Conservation (phyloP, 495 filamentous ascomycete genomes). For the Xylaria telfairii region DNA sequence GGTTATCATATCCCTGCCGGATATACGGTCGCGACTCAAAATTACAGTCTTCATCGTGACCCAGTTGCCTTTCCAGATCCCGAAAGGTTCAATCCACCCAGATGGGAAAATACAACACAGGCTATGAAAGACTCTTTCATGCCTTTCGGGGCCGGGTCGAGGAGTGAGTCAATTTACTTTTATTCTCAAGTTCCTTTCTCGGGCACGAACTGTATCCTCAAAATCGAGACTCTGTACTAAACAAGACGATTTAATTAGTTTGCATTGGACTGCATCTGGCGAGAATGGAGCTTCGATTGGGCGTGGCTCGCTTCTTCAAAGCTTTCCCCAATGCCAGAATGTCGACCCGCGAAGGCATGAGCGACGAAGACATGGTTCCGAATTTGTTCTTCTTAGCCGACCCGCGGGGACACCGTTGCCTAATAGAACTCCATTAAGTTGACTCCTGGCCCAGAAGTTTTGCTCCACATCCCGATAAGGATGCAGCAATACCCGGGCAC, state of each 20-base stretch:
- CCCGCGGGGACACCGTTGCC: slow-evolving; percentile 19
- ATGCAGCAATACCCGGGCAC: not conserved
- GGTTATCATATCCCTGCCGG: slow-evolving; percentile 35
- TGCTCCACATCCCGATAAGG: not conserved
- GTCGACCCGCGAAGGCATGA: slow-evolving; percentile 20
- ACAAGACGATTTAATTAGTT: not conserved
- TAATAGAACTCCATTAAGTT: slow-evolving; percentile 18
- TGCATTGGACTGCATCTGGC: slow-evolving; percentile 28
- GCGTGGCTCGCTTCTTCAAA: slow-evolving; percentile 24
- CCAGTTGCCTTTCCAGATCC: slow-evolving; percentile 36
- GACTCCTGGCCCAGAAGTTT: not conserved
- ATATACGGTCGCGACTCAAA: slow-evolving; percentile 36
- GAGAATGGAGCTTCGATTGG: slow-evolving; percentile 22
- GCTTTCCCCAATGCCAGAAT: slow-evolving; percentile 23
- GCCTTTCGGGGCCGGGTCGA: slow-evolving; percentile 22
- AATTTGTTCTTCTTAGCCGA: slow-evolving; percentile 14
- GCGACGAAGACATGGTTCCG: slow-evolving; percentile 21
- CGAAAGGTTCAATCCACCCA: slow-evolving; percentile 26
- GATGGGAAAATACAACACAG: slow-evolving; percentile 27
- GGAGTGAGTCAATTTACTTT: slow-evolving; percentile 16
- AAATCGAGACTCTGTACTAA: not conserved
- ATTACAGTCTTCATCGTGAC: slow-evolving; percentile 40
- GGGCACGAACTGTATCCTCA: not conserved
- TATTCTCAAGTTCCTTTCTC: not conserved
- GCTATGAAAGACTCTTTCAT: slow-evolving; percentile 23